Base-by-base conservation (phyloP, 2,329 filamentous ascomycete genomes). In the Didymellaceae sp. region DNA sequence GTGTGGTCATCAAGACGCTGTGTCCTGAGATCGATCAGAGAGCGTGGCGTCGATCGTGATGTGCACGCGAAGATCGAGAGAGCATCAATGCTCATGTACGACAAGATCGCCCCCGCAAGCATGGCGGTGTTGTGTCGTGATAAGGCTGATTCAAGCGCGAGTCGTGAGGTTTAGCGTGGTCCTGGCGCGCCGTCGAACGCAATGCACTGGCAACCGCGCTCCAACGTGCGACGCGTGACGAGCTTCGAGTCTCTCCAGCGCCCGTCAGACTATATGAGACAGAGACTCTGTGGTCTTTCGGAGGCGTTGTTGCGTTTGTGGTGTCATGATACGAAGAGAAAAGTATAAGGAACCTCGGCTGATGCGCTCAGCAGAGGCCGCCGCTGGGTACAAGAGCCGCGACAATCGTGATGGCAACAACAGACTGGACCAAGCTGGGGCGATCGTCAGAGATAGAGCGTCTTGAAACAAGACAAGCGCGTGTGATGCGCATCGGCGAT, bases 41-140 rank as follows among this genome's bases (percentile, higher is more conserved):
- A 13, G 26, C 26, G 10, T 28, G 31, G 43, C 28, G 43, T 45
- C 43, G 43, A 46, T 46, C 43, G 35, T 39, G 34, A 46, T 31
- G 25, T 24, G 26, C 14, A 20, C 18, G 33, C 18, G 11, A 22
- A 22, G 43, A 31, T 39, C 43, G 10, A 38, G 20, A n/a, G 16
- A 9, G 9, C 13, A 30, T 25, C 43, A 38, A 33, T 25, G 43
- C 43, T 39, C 20, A 32, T 25, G 43, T 16, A 26, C 33, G 34
- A 39, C 26, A n/a, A 26, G 4, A 26, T 31, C 14, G 20, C 26
- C 33, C 43, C 34, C 21, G 33, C 34, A 21, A 31, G 34, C 20
- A 39, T 21, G 26, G 34, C 33, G 17, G 34, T 25, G 25, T 13
- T 25, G 34, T 33, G 28, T 46, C 35, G 44, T 21, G 21, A 17